Conservation (phyloP, 2,329 filamentous ascomycete genomes). For the Diaporthe vaccinii region DNA sequence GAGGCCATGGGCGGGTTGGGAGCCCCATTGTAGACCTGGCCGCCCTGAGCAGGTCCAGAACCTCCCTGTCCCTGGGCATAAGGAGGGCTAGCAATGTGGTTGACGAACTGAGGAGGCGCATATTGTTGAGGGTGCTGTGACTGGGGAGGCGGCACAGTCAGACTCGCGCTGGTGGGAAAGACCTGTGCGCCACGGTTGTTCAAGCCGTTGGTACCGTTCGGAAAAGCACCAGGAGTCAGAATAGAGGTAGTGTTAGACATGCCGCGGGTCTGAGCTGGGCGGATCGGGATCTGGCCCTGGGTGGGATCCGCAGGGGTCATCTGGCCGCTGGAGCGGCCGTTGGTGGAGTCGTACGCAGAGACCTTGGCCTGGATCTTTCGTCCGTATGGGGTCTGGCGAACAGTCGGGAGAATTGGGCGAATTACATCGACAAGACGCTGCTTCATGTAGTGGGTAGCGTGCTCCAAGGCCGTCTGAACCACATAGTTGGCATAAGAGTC, state of each 20-base stretch:
- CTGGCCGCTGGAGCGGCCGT: constrained; percentile 62
- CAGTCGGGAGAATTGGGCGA: constrained; percentile 84
- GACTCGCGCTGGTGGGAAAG: constrained; percentile 42
- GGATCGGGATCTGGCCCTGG: constrained; percentile 67
- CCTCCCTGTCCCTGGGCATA: constrained; percentile 34
- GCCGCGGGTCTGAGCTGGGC: constrained; percentile 58
- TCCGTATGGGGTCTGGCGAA: constrained; percentile 93
- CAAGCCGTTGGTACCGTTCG: constrained; percentile 50
- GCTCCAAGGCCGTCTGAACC: constrained; percentile 94
- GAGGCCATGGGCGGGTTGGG: constrained; percentile 40
- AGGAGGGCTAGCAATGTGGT: constrained; percentile 29
- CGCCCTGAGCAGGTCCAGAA: constrained; percentile 37
- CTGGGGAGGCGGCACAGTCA: constrained; percentile 44
- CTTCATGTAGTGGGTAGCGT: constrained; percentile 81
- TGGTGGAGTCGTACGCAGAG: constrained; percentile 66
- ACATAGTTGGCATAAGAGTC: constrained; percentile 98
- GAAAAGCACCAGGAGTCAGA: constrained; percentile 49
- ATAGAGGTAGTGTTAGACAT: constrained; percentile 57
- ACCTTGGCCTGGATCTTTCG: constrained; percentile 95
- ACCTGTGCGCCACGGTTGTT: constrained; percentile 44
- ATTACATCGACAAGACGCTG: constrained; percentile 84
- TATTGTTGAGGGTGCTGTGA: constrained; percentile 45
- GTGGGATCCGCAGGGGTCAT: constrained; percentile 66
- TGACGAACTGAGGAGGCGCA: constrained; percentile 39
- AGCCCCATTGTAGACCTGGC: constrained; percentile 45